Conservation (phyloP, 139 green algal genomes). For the Chlamydomonas sp. region DNA sequence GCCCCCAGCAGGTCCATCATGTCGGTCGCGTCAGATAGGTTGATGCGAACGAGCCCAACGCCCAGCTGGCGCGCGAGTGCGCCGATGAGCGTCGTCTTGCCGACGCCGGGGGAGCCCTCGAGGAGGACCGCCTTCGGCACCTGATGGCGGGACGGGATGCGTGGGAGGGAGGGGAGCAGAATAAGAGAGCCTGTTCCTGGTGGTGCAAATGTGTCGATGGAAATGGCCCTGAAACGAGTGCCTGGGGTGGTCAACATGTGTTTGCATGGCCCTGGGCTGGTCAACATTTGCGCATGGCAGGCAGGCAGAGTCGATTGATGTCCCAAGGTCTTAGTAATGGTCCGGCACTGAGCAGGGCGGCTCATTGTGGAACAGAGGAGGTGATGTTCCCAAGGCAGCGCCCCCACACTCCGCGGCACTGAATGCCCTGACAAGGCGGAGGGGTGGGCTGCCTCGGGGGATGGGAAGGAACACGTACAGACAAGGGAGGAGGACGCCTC, state of each 20-base stretch:
- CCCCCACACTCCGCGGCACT: too few species aligned
- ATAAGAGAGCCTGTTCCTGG: too few species aligned
- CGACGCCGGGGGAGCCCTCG: slow-evolving; percentile 92
- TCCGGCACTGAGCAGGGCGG: background rate
- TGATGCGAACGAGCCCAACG: slow-evolving; percentile 83
- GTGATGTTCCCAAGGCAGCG: background rate
- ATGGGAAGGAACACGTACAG: too few species aligned
- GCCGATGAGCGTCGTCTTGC: slow-evolving; percentile 89
- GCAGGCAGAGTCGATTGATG: too few species aligned
- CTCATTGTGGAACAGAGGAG: slow-evolving; percentile 7
- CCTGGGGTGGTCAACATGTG: too few species aligned
- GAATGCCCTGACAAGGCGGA: too few species aligned
- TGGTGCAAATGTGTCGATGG: too few species aligned
- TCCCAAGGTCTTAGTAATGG: slow-evolving; percentile 14
- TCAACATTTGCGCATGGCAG: too few species aligned
- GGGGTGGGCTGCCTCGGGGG: too few species aligned
- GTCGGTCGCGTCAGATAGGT: slow-evolving; percentile 95
- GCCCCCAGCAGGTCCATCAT: slow-evolving; percentile 98
- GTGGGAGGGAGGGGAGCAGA: background rate
- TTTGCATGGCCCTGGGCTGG: too few species aligned
- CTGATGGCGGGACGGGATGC: slow-evolving; percentile 43
- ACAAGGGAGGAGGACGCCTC: too few species aligned
- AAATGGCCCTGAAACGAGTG: too few species aligned
- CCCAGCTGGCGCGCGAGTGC: slow-evolving; percentile 59
- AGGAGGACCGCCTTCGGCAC: slow-evolving; percentile 81